Base-by-base conservation (phyloP, 2,329 filamentous ascomycete species). In the Plenodomus biglobosus region DNA sequence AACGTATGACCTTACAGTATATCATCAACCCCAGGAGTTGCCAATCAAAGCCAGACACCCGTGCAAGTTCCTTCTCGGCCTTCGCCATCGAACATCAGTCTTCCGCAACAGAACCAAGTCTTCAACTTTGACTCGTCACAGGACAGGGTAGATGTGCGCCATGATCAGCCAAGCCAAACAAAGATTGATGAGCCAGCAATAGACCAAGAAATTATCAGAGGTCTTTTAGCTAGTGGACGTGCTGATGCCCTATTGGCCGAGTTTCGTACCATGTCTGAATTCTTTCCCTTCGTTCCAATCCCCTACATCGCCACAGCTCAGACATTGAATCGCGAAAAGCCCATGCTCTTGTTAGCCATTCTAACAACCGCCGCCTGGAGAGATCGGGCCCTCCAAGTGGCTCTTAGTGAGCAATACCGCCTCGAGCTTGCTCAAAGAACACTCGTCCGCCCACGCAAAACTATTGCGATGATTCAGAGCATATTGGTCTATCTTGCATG, bases 401-500 rank as follows among this genome's bases (percentile, higher is more conserved):
- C 37, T 10, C 49, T 63, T 17, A 56, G 61, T 22, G 42, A 53
- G 27, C 15, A 44, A 2, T 63, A 56, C 36, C 58, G 58, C 2
- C 52, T 37, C 3, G 52, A 63, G 38, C 35, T 63, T n/a, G 58
- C 58, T 3, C 37, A 60, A 22, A 52, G 53, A 19, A 59, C 58
- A 3, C 58, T 61, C 30, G 52, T 63, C 21, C 49, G 44, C 5
- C 60, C 60, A 8, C 50, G 46, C 17, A 50, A 50, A 44, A 60
- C 52, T 15, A 35, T 63, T 0, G 55, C 52, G n/a, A 32, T 63
- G 7, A 17, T 63, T 2, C 60, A 63, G 37, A 58, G 60, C 38
- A 43, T 60, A n/a, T 37, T 61, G 17, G 56, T 63, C 2, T 60
- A 63, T 44, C 40, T 63, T 6, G 53, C 56, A n/a, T 60, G 60